Evolutionary conservation across 495 filamentous ascomycete genomes (phyloP), one percentile per base, ranked within the genome.

Genomic region (Baudoinia panamericana): DNA sequence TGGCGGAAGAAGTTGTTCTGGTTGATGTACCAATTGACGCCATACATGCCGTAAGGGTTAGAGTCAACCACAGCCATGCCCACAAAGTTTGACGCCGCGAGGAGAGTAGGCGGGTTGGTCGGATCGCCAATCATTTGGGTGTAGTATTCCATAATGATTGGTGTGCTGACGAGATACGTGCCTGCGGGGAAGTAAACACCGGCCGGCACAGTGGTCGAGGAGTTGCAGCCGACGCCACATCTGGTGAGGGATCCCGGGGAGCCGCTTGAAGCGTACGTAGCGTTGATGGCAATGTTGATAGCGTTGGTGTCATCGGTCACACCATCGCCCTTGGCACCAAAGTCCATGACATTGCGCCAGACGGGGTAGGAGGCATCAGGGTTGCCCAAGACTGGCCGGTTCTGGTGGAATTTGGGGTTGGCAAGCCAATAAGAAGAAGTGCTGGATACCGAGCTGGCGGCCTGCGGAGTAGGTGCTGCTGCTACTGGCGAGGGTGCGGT

Each of bases 1-100:
- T 92, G 82, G 31, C 90, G 85, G 72, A 85, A 96, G 70, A 97
- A 97, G 67, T 97, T 95, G 75, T 96, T 97, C 63, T 93, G 80
- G 60, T 93, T 93, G 49, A 79, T 84, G 63, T 78, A 94, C 75
- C 78, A 82, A 56, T 81, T 79, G 43, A 50, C 56, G 17, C 74
- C 78, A 30, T 65, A 60, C 21, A 70, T 52, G 18, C 65, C 60
- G 55, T 97, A 96, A 0, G 87, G 87, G 50, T 97, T 81, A 7
- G 84, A 66, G 52, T 95, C 87, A 52, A 97, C 84, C 17, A 97
- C 69, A 15, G 77, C 88, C 60, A 95, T 93, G 46, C 90, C 90
- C 3, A 63, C 31, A 54, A 96, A 96, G 45, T 56, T 56, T 6
- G 78, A 53, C 0, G 73, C 58, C 1, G 80, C 90, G 66, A 87